These are phyloP conservation scores for Earliella scabrosa DNA, from an alignment of 1,284 basidiomycete species.

Conservation along the genomic window DNA sequence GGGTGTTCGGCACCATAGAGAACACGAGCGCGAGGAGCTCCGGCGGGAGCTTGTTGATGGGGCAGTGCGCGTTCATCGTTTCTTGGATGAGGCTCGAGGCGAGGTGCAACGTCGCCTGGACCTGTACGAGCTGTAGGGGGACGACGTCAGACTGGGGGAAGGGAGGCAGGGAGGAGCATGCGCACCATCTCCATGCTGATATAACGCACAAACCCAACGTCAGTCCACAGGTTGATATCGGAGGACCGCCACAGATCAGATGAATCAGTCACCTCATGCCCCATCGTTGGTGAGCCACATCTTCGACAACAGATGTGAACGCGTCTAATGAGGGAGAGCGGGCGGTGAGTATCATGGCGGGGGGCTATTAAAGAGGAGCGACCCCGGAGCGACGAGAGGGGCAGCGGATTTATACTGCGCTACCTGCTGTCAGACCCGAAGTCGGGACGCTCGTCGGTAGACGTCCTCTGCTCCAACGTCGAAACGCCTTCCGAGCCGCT, in stretches of 20 bases:
- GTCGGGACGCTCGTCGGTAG: neutral
- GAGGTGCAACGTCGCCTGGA: constrained; percentile 2
- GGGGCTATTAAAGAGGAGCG: neutral
- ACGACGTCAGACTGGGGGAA: neutral
- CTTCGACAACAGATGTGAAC: neutral
- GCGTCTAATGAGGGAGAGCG: neutral
- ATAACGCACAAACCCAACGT: neutral
- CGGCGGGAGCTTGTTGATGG: constrained; percentile 13
- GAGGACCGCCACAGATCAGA: neutral
- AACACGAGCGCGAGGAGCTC: constrained; percentile 19
- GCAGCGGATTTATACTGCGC: neutral
- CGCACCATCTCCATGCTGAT: neutral
- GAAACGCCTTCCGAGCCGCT: neutral
- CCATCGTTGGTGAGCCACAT: constrained; percentile 1
- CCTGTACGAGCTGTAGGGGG: constrained; percentile 5
- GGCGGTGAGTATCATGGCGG: neutral
- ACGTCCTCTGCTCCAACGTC: neutral
- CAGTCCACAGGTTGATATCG: too few species aligned
- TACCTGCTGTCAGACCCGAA: constrained; percentile 1
- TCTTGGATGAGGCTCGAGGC: constrained; percentile 13
- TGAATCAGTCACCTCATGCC: constrained; percentile 3
- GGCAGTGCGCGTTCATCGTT: constrained; percentile 9
- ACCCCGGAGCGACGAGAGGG: neutral
- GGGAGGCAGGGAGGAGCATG: neutral
- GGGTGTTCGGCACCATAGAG: constrained; percentile 2